Base-by-base conservation (phyloP, 768 basidiomycete species). In the Lactifluus volemus region DNA sequence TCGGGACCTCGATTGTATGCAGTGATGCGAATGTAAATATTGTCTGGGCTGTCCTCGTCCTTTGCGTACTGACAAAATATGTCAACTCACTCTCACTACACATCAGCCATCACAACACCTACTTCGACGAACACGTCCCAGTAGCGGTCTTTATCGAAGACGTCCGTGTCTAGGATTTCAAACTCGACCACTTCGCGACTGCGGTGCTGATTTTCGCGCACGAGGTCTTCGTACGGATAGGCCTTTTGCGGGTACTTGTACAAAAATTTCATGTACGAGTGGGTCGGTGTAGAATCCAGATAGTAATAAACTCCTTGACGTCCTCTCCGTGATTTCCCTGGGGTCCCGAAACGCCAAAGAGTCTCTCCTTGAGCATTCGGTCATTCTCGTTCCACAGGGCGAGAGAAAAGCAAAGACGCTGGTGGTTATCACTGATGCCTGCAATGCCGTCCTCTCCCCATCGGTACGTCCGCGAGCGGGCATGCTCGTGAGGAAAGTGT, bases 41-140 rank as follows among this genome's bases (percentile, higher is more conserved):
- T 89, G 58, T 98, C 86, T 9, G 92, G 85, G 51, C 89, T 81
- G 65, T 98, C 89, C 70, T 91, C 93, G 67, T 97, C 97, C 75
- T 98, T 99, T 39, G 97, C 95, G 73, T 99, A 98, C 93, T 97
- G 68, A 49, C 36, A 44, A 58, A 32, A 32, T 39, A 39, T 54
- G 10, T 38, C 49, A 49, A 45, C 21, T 32, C 36, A 36, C 25
- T 15, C 58, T 21, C 30, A 25, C 25, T 2, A 50, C 2, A 45
- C 8, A 7, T 44, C n/a, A n/a, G 17, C 38, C 55, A 8, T 39
- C 38, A 47, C 52, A 21, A 34, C 3, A 74, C 84, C 53, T 60
- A 92, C 94, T 84, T 99, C 96, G 58, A 98, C 86, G 67, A 98
- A 99, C 41, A 99, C 85, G 71, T 99, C 97, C 97, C 97, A 99